These are phyloP conservation scores for Glycine soja DNA, from an alignment of 306 rosid species.

Conservation along the genomic window DNA sequence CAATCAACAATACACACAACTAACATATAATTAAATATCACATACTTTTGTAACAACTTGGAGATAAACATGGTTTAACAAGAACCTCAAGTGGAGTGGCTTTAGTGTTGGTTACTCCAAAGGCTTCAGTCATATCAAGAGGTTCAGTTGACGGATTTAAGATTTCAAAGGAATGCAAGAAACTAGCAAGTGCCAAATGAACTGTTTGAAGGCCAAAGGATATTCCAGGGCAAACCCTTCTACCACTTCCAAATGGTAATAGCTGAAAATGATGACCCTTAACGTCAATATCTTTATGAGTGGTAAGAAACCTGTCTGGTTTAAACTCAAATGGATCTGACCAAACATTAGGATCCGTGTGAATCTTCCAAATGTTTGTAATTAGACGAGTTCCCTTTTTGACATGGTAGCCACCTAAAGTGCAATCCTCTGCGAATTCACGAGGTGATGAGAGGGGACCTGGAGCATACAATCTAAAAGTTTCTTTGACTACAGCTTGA, in stretches of 20 bases:
- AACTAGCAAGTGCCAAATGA: conserved; percentile 18
- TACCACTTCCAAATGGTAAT: conserved; percentile 46
- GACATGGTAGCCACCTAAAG: neutral
- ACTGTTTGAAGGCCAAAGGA: neutral
- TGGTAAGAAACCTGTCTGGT: conserved; percentile 46
- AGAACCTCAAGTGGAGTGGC: conserved; percentile 19
- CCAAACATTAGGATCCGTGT: conserved; percentile 34
- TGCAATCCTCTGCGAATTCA: conserved; percentile 25
- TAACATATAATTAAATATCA: neutral
- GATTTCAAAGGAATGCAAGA: neutral
- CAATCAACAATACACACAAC: neutral
- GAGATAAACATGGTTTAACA: conserved; percentile 28
- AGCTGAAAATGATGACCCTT: conserved; percentile 39
- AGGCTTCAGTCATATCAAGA: conserved; percentile 33
- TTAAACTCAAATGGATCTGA: conserved; percentile 33
- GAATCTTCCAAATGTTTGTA: conserved; percentile 37
- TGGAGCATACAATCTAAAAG: neutral
- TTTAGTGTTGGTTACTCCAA: conserved; percentile 32
- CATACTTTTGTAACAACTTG: neutral
- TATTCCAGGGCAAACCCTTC: conserved; percentile 41
- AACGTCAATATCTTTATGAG: conserved; percentile 42
- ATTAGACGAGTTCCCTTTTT: conserved; percentile 43
- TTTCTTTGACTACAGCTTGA: too few relatives aligned
- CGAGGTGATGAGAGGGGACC: conserved; percentile 5
- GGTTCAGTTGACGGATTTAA: neutral